Conservation (phyloP, 1,139 yeast species). For the Ashbya aceris region DNA sequence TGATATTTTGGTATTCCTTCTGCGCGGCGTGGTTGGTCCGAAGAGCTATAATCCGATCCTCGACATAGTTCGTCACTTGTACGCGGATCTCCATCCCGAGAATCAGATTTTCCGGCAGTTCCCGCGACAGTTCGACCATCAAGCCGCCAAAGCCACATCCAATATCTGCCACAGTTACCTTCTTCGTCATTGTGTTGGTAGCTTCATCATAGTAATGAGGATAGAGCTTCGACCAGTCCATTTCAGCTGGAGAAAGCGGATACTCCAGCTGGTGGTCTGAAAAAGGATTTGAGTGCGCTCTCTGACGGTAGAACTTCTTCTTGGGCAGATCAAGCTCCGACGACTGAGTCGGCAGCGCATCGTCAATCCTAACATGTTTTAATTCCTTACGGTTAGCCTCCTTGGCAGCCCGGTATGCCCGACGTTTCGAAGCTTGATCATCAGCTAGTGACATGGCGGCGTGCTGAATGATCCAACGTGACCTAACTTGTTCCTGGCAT, state of each 20-base stretch:
- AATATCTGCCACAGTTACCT: slow-evolving; percentile 86
- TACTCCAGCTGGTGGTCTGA: slow-evolving; percentile 90
- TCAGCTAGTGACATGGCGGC: too few species aligned
- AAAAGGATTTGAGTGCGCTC: slow-evolving; percentile 97
- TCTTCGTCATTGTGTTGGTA: slow-evolving; percentile 36
- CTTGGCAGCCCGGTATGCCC: slow-evolving; percentile 27
- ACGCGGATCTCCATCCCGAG: slow-evolving; percentile 97
- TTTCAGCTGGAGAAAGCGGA: slow-evolving; percentile 66
- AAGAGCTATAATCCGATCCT: slow-evolving; percentile 85
- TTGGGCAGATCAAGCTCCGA: slow-evolving; percentile 48
- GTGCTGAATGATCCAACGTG: too few species aligned
- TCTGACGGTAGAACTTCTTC: slow-evolving; percentile 85
- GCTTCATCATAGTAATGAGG: slow-evolving; percentile 46
- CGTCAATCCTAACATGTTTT: slow-evolving; percentile 32
- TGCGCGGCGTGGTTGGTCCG: slow-evolving; percentile 36
- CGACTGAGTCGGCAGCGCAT: slow-evolving; percentile 13
- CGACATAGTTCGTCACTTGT: slow-evolving; percentile 94
- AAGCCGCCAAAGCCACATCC: slow-evolving; percentile 99
- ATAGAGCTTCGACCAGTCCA: slow-evolving; percentile 80
- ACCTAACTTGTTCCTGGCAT: too few species aligned
- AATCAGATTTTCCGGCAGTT: slow-evolving; percentile 61
- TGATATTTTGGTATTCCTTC: slow-evolving; percentile 62
- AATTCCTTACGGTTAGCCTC: slow-evolving; percentile 33
- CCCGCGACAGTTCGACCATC: slow-evolving; percentile 68
- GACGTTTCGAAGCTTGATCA: slow-evolving; percentile 15